Percentiles rank a stretch among this genome's conserved stretches.
Conservation (phyloP, 1,139 yeast genomes). For the Saccharomyces hybrid region DNA sequence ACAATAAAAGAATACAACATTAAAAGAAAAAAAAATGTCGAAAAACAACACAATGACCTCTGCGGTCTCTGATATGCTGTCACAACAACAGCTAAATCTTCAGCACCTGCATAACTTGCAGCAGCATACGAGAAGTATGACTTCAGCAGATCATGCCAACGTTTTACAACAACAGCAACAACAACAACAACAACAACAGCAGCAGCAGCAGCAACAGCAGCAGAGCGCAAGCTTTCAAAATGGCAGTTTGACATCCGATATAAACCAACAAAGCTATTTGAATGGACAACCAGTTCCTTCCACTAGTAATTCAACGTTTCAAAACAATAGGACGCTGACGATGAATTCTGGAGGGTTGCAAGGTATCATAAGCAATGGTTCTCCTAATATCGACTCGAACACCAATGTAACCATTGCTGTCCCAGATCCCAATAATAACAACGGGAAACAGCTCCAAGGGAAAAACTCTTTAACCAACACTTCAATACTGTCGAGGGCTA, state of each 20-base stretch:
- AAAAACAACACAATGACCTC: conserved; percentile 34
- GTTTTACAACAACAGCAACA: conserved; percentile 3
- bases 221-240: conserved; percentile 5
- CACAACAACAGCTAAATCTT: conserved; percentile 34
- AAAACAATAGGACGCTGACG: not conserved
- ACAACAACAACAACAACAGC: conserved; percentile 1
- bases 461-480: conserved; percentile 16
- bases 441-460: conserved; percentile 5
- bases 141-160: conserved; percentile 6
- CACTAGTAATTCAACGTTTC: not conserved
- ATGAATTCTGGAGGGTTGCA: not conserved
- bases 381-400: conserved; percentile 4
- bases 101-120: conserved; percentile 31
- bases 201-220: conserved; percentile 8
- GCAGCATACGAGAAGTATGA: conserved; percentile 18
- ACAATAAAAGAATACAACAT: not conserved
- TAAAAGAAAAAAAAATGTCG: conserved; percentile 18
- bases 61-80: conserved; percentile 28
- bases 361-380: conserved; percentile 3
- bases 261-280: conserved; percentile 4
- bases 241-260: conserved; percentile 7
- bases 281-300: not conserved
- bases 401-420: not conserved
- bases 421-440: not conserved
- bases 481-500: conserved; percentile 11